These are phyloP conservation scores for Pseudogymnoascus sp. DNA, from an alignment of 2,329 filamentous ascomycete species.

Conservation along the genomic window DNA sequence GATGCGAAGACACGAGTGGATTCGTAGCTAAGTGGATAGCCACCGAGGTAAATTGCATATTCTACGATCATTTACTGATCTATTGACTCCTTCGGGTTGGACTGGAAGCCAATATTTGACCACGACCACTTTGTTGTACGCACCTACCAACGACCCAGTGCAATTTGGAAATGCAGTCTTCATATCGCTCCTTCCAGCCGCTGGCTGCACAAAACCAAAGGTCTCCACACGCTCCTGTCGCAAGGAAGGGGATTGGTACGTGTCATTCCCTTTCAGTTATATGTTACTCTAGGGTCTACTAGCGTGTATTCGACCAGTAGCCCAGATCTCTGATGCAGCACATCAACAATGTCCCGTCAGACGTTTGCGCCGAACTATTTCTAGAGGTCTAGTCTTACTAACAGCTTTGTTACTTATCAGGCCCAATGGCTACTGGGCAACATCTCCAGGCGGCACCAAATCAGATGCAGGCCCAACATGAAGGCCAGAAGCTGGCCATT, in stretches of 20 bases:
- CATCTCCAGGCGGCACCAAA: constrained; percentile 36
- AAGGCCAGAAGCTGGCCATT: constrained; percentile 44
- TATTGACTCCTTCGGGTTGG: not conserved
- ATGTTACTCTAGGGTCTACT: constrained; percentile 8
- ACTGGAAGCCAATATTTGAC: not conserved
- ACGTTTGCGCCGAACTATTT: constrained; percentile 5
- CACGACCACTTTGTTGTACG: not conserved
- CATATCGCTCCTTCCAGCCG: constrained; percentile 25
- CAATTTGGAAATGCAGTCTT: constrained; percentile 24
- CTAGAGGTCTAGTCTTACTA: constrained; percentile 7
- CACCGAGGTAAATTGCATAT: constrained; percentile 5
- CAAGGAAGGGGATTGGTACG: constrained; percentile 31
- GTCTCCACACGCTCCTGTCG: constrained; percentile 25
- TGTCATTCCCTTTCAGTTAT: constrained; percentile 16
- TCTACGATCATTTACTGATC: not conserved
- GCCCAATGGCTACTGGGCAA: constrained; percentile 26
- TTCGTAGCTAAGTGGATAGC: constrained; percentile 1
- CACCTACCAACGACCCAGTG: not conserved
- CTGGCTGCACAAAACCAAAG: constrained; percentile 17
- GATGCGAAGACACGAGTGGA: constrained; percentile 8
- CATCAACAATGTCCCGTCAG: constrained; percentile 2
- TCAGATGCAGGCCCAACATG: constrained; percentile 44
- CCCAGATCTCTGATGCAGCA: constrained; percentile 1
- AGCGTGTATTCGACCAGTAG: constrained; percentile 4
- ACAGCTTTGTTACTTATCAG: constrained; percentile 17